phyloP scores from a whole-genome alignment of 768 basidiomycete genomes.

The Phaeolepiota aurea region DNA sequence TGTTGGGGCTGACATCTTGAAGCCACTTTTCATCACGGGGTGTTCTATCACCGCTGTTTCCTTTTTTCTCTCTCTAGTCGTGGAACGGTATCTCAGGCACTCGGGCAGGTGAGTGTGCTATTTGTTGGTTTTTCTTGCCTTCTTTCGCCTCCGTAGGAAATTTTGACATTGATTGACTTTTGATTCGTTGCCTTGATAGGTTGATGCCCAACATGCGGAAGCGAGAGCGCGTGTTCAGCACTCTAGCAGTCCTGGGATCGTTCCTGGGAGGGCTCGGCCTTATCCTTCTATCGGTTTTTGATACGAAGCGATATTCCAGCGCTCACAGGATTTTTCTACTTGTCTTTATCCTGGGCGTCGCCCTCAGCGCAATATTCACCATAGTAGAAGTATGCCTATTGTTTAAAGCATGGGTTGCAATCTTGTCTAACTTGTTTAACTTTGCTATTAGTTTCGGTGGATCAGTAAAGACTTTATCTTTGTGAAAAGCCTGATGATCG shows the following conservation, averaged over 20 bases:
- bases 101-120: slow-evolving; percentile 38
- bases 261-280: slow-evolving; percentile 58
- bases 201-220: slow-evolving; percentile 51
- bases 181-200: slow-evolving; percentile 19
- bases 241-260: slow-evolving; percentile 52
- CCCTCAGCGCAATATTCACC: slow-evolving; percentile 67
- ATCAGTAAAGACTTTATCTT: slow-evolving; percentile 47
- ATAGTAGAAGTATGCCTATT: slow-evolving; percentile 44
- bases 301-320: slow-evolving; percentile 45
- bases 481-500: slow-evolving; percentile 32
- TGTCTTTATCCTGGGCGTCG: slow-evolving; percentile 67
- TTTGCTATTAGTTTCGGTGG: slow-evolving; percentile 46
- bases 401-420: neutral
- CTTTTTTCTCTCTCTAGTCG: slow-evolving; percentile 50
- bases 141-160: neutral
- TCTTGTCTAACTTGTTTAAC: neutral
- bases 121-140: neutral
- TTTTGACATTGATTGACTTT: neutral
- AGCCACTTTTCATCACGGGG: slow-evolving; percentile 67
- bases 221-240: slow-evolving; percentile 45
- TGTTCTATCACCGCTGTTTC: slow-evolving; percentile 53
- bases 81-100: slow-evolving; percentile 62
- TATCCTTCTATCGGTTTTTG: slow-evolving; percentile 63
- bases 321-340: slow-evolving; percentile 57
- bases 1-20: slow-evolving; percentile 63